Base-by-base conservation (phyloP, 768 basidiomycete genomes). In the Coprinopsis sp. region DNA sequence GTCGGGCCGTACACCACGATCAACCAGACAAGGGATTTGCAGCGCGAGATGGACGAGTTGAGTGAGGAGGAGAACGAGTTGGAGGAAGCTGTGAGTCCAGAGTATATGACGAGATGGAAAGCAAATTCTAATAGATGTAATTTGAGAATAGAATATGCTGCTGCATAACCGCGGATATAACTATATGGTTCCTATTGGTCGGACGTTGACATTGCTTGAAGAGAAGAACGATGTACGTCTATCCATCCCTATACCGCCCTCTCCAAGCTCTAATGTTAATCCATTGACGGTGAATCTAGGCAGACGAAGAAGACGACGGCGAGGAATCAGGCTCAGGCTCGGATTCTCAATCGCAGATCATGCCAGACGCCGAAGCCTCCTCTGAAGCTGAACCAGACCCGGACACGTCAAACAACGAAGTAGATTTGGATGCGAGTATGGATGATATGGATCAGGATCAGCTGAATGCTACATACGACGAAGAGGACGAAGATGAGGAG, bases 21-120 rank as follows among this genome's bases (percentile, higher is more conserved):
- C 53, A 83, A 81, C 54, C 71, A 74, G 25, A 70, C 74, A 33
- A 78, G 89, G 19, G 83, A 91, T 61, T 60, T 89, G 24, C 75
- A 78, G 50, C 77, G 79, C 31, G 87, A 91, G 61, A 84, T 87
- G 73, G 85, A 88, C 38, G 87, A 91, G 56, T 64, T 91, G 50
- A 89, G 86, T 49, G 89, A 91, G 47, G 89, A 91, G 60, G 89
- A 91, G 64, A 77, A 72, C 42, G 86, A 90, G 54, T 59, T 91
- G n/a, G 88, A 91, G 49, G 84, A 85, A 34, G 70, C 79, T 53
- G 88, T 85, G 57, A 52, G 78, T 67, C 27, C 11, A 43, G 34
- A 49, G 55, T 24, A 51, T 48, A 37, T 47, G 19, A 12, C n/a
- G 13, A 3, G 18, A 7, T 7, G 31, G 3, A 14, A 38, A 12